Base-by-base conservation (phyloP, 139 green algal species). In the Picochlorum sp. region DNA sequence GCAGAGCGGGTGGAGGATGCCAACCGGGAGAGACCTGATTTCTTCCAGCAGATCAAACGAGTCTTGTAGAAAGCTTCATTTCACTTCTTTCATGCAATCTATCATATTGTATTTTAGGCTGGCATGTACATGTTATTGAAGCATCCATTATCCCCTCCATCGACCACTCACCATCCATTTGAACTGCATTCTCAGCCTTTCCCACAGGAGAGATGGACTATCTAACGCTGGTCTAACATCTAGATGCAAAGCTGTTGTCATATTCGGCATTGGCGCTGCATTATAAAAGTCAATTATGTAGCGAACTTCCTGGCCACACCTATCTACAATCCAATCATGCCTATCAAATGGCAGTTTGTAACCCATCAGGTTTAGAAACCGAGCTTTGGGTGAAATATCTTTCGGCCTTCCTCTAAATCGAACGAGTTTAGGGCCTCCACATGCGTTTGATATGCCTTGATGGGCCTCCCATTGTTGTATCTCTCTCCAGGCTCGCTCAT, bases 281-380 rank as follows among this genome's bases (percentile, higher is more conserved):
- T 87, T 91, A 74, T 97, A 97, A 55, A 97, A 97, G 70, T 97
- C 89, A 9, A 97, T 95, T 26, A 97, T 76, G 66, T 97, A 97
- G 31, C 82, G 54, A 18, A 95, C 84, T 57, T 89, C 70, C 12
- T 47, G 57, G 2, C 87, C 87, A 59, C 82, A 93, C 12, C 89
- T 74, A 58, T 96, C 89, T 33, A 97, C 84, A 20, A 90, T 51
- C 89, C 89, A 97, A 74, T 97, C 89, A 59, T 97, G 89, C 7
- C 89, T 74, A 74, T 97, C 89, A 75, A 97, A 97, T 3, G 89
- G 89, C 35, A 90, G 74, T 37, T 81, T 86, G 65, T 88, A 97
- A 13, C 88, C 86, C 61, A 96, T 49, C 25, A 88, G 72, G 64
- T 96, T 97, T 45, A 96, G 75, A 4, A 97, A 37, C 1, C 89